A percentile compares a stretch with the other conserved stretches of the same genome.
Conservation (phyloP, 768 basidiomycete genomes). For the Pisolithus tinctorius region DNA sequence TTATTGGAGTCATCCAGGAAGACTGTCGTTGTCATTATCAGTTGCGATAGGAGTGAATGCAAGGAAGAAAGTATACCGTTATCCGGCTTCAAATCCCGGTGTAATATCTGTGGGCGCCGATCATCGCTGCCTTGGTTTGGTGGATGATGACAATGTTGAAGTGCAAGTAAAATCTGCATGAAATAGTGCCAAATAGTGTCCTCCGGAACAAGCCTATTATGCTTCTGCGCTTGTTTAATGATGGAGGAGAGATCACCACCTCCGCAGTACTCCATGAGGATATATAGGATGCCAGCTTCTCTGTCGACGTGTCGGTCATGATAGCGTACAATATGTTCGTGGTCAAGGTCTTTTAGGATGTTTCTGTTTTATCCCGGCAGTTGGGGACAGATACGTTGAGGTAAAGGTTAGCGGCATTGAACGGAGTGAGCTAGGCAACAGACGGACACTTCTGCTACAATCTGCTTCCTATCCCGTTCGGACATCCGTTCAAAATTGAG, state of each 20-base stretch:
- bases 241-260: slow-evolving; percentile 89
- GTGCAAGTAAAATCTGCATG: slow-evolving; percentile 82
- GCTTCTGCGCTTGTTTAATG: slow-evolving; percentile 72
- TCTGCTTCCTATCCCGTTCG: slow-evolving; percentile 93
- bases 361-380: slow-evolving; percentile 47
- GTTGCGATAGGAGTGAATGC: background rate
- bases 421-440: background rate
- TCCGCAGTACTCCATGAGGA: slow-evolving; percentile 98
- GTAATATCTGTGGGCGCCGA: slow-evolving; percentile 70
- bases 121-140: slow-evolving; percentile 33
- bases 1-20: slow-evolving; percentile 80
- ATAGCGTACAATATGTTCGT: slow-evolving; percentile 95
- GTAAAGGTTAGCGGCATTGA: background rate
- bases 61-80: slow-evolving; percentile 57
- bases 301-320: slow-evolving; percentile 90
- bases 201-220: slow-evolving; percentile 73
- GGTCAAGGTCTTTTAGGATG: slow-evolving; percentile 91
- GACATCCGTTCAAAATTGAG: slow-evolving; percentile 97
- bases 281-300: slow-evolving; percentile 87
- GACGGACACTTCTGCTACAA: slow-evolving; percentile 94
- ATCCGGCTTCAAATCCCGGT: slow-evolving; percentile 95
- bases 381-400: background rate
- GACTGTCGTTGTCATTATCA: slow-evolving; percentile 39
- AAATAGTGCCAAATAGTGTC: slow-evolving; percentile 96
- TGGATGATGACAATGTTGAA: slow-evolving; percentile 92